Evolutionary conservation across 176 grass and related monocot species (phyloP), one percentile per base, ranked within the genome.

Genomic region (Triticum urartu): DNA sequence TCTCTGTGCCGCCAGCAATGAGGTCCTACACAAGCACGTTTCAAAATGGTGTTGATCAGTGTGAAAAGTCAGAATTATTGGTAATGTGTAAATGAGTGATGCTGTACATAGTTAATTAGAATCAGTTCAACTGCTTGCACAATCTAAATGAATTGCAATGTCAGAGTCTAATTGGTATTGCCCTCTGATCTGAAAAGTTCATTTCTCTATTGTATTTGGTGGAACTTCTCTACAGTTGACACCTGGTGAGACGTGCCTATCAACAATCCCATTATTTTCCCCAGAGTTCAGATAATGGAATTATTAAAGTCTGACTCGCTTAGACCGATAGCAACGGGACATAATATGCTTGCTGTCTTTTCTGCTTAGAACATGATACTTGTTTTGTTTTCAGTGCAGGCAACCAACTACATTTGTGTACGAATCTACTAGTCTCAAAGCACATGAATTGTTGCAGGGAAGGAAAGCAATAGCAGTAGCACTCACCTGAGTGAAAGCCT

Each of bases 401-500:
- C 43, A 47, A 24, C 22, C 12, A 28, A 42, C 42, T 14, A 26
- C 45, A 4, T 47, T 47, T 13, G 11, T 47, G 67, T 68, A 71
- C 10, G 20, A 71, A 71, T 4, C 39, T 30, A 30, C 39, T 40
- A 40, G 39, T 72, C 36, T 11, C 9, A 22, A 3, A 34, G 14
- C 2, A 68, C 15, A 52, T 10, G 20, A 62, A 24, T 62, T n/a
- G 4, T 1, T 62, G 9, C 3, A 24, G 59, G 15, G 15, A 30
- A 4, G 6, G 5, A 17, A 26, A 26, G 10, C 1, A 18, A 3
- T n/a, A 9, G 9, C 18, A 30, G 28, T 30, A 30, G 28, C 28
- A 59, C 88, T 25, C 9, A 98, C 95, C 88, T 98, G 95, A 68
- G 90, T 98, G 42, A 95, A 95, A 20, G 80, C 95, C 74, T 98